Percentiles rank a stretch among this genome's conserved stretches.
Evolutionary conservation across 495 filamentous ascomycete genomes (phyloP).

Genomic region (Rhypophila decipiens): DNA sequence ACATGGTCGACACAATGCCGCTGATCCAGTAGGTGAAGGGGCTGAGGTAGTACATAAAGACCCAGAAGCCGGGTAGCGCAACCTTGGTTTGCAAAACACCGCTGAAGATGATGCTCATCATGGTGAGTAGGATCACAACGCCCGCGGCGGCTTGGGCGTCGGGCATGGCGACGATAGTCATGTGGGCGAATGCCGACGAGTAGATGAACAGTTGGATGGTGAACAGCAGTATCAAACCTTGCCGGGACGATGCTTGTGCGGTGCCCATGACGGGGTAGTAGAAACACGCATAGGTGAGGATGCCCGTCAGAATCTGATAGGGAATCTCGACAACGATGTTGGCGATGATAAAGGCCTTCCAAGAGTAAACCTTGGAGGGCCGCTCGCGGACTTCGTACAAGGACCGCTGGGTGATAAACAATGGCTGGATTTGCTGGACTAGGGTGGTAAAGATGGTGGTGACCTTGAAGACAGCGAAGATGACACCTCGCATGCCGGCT

Average conservation of each 20-base stretch:
- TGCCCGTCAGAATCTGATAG: slow-evolving; percentile 55
- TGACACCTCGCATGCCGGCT: slow-evolving; percentile 56
- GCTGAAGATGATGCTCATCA: slow-evolving; percentile 53
- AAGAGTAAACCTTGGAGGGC: slow-evolving; percentile 64
- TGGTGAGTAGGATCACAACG: slow-evolving; percentile 55
- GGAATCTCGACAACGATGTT: slow-evolving; percentile 70
- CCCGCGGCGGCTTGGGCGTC: slow-evolving; percentile 58
- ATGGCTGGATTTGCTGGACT: slow-evolving; percentile 65
- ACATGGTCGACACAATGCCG: slow-evolving; percentile 47
- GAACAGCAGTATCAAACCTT: slow-evolving; percentile 55
- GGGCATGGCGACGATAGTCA: slow-evolving; percentile 58
- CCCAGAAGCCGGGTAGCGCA: slow-evolving; percentile 62
- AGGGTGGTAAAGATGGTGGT: slow-evolving; percentile 57
- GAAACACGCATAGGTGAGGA: slow-evolving; percentile 55
- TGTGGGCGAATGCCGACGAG: slow-evolving; percentile 58
- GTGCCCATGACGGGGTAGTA: slow-evolving; percentile 55
- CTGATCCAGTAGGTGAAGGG: slow-evolving; percentile 60
- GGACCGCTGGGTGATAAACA: slow-evolving; percentile 56
- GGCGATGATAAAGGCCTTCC: slow-evolving; percentile 62
- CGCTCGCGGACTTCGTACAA: slow-evolving; percentile 67
- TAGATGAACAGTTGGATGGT: slow-evolving; percentile 51
- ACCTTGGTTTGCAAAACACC: slow-evolving; percentile 38
- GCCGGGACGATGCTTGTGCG: slow-evolving; percentile 42
- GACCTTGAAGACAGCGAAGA: slow-evolving; percentile 70
- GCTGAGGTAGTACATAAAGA: slow-evolving; percentile 64